Base-by-base conservation (phyloP, 192 early-diverging fungal species). In the Oehlia diaphana region DNA sequence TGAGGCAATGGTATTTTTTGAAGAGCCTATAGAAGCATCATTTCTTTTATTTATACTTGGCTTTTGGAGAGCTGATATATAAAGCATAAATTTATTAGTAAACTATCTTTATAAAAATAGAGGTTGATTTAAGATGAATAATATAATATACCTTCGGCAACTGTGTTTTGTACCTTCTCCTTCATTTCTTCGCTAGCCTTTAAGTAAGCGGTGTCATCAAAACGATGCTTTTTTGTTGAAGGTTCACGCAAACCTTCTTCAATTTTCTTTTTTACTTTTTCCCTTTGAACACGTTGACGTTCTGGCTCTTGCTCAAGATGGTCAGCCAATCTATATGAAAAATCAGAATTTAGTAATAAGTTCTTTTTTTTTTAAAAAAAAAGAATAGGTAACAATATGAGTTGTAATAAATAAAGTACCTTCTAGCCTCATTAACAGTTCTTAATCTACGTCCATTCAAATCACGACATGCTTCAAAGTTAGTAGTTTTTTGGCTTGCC, bases 391-490 rank as follows among this genome's bases (percentile, higher is more conserved):
- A 72, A 16, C 16, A 63, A 76, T 72, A 21, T 61, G 9, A 2
- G 21, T n/a, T 7, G 5, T 44, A 26, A 39, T 26, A 26, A 26
- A 83, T 80, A 14, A 88, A 79, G 80, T 90, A 96, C 87, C 90
- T 89, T 83, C 96, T 95, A 42, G 95, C 96, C 49, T 96, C 96
- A 76, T 96, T 97, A 9, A 96, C 90, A 8, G 94, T 94, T 83
- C 93, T 92, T 8, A 99, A 86, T 14, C 98, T 88, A 33, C 95
- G 86, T 4, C 97, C 97, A 66, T 92, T 92, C 68, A 98, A 86
- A 86, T 99, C 97, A 53, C 98, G 90, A 85, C 96, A 98, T 19
- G 92, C 92, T 76, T 99, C 98, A 71, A 91, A 94, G 83, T 96
- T 96, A 28, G 93, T 96, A 2, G 94, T 94, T 80, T 96, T 97